Evolutionary conservation across 768 basidiomycete species (phyloP).

Genomic region (Fibroporia radiculosa): DNA sequence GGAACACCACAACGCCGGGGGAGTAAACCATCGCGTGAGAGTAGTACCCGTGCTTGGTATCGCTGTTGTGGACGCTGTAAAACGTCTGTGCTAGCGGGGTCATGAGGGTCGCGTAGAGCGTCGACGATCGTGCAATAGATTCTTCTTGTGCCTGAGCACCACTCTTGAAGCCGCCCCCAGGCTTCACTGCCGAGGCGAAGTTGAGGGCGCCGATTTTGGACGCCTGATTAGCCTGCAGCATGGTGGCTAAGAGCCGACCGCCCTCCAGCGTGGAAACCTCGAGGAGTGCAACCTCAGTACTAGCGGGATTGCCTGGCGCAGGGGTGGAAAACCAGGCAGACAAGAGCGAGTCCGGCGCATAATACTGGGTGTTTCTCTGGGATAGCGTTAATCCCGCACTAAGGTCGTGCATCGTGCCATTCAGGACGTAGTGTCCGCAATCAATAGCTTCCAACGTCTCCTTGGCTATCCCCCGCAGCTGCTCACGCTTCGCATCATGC

Average conservation of each 20-base stretch:
- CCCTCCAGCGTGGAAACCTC: constrained; percentile 62
- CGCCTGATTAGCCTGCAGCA: constrained; percentile 40
- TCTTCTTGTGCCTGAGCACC: constrained; percentile 80
- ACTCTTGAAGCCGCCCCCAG: constrained; percentile 68
- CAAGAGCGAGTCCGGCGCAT: constrained; percentile 39
- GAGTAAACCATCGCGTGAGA: constrained; percentile 77
- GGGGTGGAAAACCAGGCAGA: constrained; percentile 35
- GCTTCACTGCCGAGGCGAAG: constrained; percentile 69
- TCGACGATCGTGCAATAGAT: constrained; percentile 69
- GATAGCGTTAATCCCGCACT: constrained; percentile 26
- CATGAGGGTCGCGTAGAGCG: constrained; percentile 56
- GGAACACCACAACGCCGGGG: constrained; percentile 52
- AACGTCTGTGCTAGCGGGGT: constrained; percentile 48
- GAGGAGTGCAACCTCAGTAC: constrained; percentile 36
- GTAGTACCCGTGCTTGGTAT: constrained; percentile 46
- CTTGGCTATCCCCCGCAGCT: constrained; percentile 34
- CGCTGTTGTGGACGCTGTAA: constrained; percentile 49
- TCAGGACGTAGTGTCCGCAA: constrained; percentile 32
- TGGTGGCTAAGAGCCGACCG: constrained; percentile 32
- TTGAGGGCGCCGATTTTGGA: constrained; percentile 60
- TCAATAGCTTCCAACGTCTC: constrained; percentile 43
- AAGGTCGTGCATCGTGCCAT: constrained; percentile 26
- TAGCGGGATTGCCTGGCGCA: constrained; percentile 4
- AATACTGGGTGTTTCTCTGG: constrained; percentile 42
- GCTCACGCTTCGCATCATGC: constrained; percentile 6